These are phyloP conservation scores for Hypholoma fasciculare DNA, from an alignment of 768 basidiomycete genomes.

Conservation along the genomic window DNA sequence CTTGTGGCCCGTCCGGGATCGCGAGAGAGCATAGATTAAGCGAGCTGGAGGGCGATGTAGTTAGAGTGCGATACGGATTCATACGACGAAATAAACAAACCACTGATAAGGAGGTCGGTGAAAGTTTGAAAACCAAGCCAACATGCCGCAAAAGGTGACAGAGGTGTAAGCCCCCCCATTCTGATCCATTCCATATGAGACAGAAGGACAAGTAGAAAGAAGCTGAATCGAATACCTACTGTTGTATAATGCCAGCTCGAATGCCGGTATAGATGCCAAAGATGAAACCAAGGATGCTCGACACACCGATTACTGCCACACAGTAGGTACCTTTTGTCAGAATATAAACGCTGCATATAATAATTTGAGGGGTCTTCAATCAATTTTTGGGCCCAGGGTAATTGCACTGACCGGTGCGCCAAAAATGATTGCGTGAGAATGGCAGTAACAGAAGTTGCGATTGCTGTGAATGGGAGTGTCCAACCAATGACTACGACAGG, in stretches of 20 bases:
- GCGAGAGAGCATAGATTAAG: slow-evolving; percentile 32
- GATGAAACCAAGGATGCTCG: slow-evolving; percentile 38
- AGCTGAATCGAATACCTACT: slow-evolving; percentile 31
- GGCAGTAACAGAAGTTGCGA: slow-evolving; percentile 45
- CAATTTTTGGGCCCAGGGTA: background rate
- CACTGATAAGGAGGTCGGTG: slow-evolving; percentile 43
- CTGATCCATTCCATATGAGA: slow-evolving; percentile 21
- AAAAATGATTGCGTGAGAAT: slow-evolving; percentile 51
- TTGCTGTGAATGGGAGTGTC: slow-evolving; percentile 52
- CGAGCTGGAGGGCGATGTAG: slow-evolving; percentile 14
- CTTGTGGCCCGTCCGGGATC: slow-evolving; percentile 49
- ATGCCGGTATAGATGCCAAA: slow-evolving; percentile 41
- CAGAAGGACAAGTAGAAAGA: background rate
- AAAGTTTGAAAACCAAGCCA: slow-evolving; percentile 49
- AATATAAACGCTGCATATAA: slow-evolving; percentile 28
- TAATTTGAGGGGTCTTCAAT: background rate
- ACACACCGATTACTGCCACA: slow-evolving; percentile 31
- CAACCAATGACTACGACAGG: slow-evolving; percentile 36
- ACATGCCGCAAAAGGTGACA: slow-evolving; percentile 43
- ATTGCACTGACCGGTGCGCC: slow-evolving; percentile 37
- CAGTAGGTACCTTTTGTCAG: slow-evolving; percentile 35
- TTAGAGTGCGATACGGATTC: slow-evolving; percentile 1
- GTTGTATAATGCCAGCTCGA: slow-evolving; percentile 38
- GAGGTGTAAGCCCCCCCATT: slow-evolving; percentile 34
- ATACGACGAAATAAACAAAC: slow-evolving; percentile 24